Evolutionary conservation across 345 rosid genomes (phyloP), one percentile per base, ranked within the genome.

Genomic region (Luvunga scandens): DNA sequence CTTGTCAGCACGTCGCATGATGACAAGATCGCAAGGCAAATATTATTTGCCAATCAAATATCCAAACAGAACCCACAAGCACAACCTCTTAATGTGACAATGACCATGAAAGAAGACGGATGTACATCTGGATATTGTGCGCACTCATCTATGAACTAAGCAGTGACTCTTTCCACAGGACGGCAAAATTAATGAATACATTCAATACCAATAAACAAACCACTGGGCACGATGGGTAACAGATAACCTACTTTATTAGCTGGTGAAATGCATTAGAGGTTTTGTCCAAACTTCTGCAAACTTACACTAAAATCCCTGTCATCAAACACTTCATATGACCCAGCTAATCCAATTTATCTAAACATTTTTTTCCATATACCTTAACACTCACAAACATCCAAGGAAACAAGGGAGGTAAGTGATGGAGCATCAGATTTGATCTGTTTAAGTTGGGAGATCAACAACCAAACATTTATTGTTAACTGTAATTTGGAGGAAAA

Each of bases 381-480:
- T 7, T 5, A 64, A 22, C 66, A 34, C 12, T 19, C 50, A 48
- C 30, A 63, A 39, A 48, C 6, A 16, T 6, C 13, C 21, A n/a
- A 22, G 6, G 24, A 2, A 48, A 3, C 45, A 19, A 30, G 13
- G 61, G 4, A 12, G 6, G 1, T 9, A 27, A 22, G 6, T 9
- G 34, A 19, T 5, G 9, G 48, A 24, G 56, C 25, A 28, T 75
- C 82, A 39, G 66, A 71, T 71, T 67, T 78, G 53, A 67, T 72
- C 79, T 78, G 42, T 74, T 79, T 42, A 75, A 76, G 74, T 48
- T 66, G 62, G 9, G 68, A 76, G 39, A 36, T 8, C n/a, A 53
- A 64, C 83, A 69, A 78, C 79, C 82, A 76, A 75, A 61, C 38
- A 24, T 71, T 78, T n/a, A 57, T 77, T 16, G 18, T 33, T 3